Base-by-base conservation (phyloP, 208 protist species). In the Trypanosoma platydactyli region DNA sequence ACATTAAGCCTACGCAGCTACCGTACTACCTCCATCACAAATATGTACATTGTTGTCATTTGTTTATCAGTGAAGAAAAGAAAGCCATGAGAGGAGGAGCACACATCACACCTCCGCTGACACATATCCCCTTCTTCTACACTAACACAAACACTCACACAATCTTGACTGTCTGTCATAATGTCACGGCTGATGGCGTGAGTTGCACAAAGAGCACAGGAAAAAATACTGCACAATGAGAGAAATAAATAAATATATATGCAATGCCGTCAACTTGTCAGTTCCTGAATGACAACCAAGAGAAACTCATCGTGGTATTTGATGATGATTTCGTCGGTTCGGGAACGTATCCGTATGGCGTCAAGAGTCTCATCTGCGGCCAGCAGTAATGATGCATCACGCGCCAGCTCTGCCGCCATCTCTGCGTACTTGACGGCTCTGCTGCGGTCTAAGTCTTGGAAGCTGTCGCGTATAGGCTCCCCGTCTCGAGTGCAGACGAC, bases 211-310 rank as follows among this genome's bases (percentile, higher is more conserved):
- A 38, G 33, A 38, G 9, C 33, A 9, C 5, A 38, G 33, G 9
- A 38, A 11, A 38, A 9, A 38, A 38, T 38, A 3, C 3, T 9
- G 9, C 33, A 38, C 33, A 38, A 38, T 11, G 5, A 38, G 33
- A 38, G 33, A 38, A 38, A 38, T 38, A 42, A 56, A 38, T 58
- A 20, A 27, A 42, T 15, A 22, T 38, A 46, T 16, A 55, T 30
- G 7, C 16, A 24, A 4, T 46, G 29, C 12, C 29, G 0, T 83
- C 71, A 92, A 52, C 78, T 70, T 3, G 81, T 70, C 1, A 86
- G 74, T 63, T 95, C 86, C 64, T 95, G 89, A 55, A 95, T 84
- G 5, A 95, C 77, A 5, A 91, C 86, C 25, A 95, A 52, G 4
- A 95, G 68, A 64, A 91, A 93, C 30, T 88, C 81, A 0, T 81